Percentiles rank a stretch among this genome's conserved stretches.
Evolutionary conservation across 1,139 yeast species (phyloP).

Genomic region (Pichia sorboxylosa): DNA sequence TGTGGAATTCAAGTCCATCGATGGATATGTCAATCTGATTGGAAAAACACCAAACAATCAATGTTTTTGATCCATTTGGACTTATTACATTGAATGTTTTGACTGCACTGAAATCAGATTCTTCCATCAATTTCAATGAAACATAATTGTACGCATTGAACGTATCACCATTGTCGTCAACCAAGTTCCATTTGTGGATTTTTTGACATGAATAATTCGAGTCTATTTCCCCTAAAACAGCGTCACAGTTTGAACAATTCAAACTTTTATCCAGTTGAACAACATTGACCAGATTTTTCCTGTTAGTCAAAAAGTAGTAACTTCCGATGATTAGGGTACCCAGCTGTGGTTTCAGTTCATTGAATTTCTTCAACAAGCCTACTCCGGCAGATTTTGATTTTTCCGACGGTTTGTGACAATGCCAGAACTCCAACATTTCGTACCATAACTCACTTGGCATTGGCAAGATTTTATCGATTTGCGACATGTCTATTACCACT

Average conservation of each 20-base stretch:
- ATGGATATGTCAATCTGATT: slow-evolving; percentile 31
- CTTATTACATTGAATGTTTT: slow-evolving; percentile 16
- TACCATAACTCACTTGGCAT: slow-evolving; percentile 93
- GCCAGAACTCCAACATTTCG: slow-evolving; percentile 97
- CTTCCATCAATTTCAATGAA: slow-evolving; percentile 17
- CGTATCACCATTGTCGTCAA: not conserved
- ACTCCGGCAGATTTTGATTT: not conserved
- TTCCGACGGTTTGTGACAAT: slow-evolving; percentile 59
- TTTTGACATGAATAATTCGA: slow-evolving; percentile 24
- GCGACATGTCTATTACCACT: slow-evolving; percentile 7
- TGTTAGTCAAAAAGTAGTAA: slow-evolving; percentile 39
- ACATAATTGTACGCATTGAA: slow-evolving; percentile 16
- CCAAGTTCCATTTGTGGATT: slow-evolving; percentile 52
- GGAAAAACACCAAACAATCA: slow-evolving; percentile 46
- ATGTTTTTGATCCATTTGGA: slow-evolving; percentile 17
- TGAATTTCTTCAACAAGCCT: slow-evolving; percentile 18
- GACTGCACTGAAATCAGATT: slow-evolving; percentile 20
- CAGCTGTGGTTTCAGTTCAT: slow-evolving; percentile 34
- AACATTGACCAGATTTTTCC: not conserved
- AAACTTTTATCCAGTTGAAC: not conserved
- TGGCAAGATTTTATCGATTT: slow-evolving; percentile 33
- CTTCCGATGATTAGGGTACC: slow-evolving; percentile 44
- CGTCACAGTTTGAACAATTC: slow-evolving; percentile 12
- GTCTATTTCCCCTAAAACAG: slow-evolving; percentile 13
- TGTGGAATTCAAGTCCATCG: slow-evolving; percentile 10